Conservation (phyloP, 768 basidiomycete species). For the Amanita pallidorosea region DNA sequence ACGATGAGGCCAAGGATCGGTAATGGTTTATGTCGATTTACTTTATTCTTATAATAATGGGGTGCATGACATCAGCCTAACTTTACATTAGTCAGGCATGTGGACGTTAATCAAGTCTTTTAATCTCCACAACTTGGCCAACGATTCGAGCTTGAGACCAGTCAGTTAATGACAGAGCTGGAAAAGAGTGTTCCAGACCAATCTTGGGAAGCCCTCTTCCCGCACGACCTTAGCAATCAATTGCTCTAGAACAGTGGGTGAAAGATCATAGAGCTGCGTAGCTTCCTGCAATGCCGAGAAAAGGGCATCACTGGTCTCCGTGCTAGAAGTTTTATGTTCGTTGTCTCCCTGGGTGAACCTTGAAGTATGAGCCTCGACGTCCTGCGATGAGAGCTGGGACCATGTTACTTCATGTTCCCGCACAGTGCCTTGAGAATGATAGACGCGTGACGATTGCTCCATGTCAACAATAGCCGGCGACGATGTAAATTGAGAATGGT, state of each 20-base stretch:
- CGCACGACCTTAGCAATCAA: slow-evolving; percentile 51
- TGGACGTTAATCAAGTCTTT: slow-evolving; percentile 24
- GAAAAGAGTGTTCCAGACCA: slow-evolving; percentile 37
- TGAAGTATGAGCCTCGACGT: not conserved
- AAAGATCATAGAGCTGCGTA: slow-evolving; percentile 41
- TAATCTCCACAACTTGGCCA: slow-evolving; percentile 43
- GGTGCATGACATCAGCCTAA: not conserved
- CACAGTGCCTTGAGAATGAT: not conserved
- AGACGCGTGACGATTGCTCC: not conserved
- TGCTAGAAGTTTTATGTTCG: not conserved
- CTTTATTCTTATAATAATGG: too few relatives aligned
- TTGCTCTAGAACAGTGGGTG: slow-evolving; percentile 40
- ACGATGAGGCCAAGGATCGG: not conserved
- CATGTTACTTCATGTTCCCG: not conserved
- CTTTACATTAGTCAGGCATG: not conserved
- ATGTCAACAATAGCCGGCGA: not conserved
- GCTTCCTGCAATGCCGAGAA: slow-evolving; percentile 31
- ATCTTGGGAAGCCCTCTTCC: slow-evolving; percentile 65
- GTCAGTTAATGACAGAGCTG: not conserved
- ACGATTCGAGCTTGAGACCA: slow-evolving; percentile 34
- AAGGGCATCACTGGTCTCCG: slow-evolving; percentile 11
- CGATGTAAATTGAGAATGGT: not conserved
- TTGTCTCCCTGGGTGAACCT: not conserved
- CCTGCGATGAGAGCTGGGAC: slow-evolving; percentile 2
- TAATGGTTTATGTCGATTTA: not conserved